A percentile compares a stretch with the other conserved stretches of the same genome.
Evolutionary conservation across 768 basidiomycete genomes (phyloP).

Genomic region (Kwoniella sp.): DNA sequence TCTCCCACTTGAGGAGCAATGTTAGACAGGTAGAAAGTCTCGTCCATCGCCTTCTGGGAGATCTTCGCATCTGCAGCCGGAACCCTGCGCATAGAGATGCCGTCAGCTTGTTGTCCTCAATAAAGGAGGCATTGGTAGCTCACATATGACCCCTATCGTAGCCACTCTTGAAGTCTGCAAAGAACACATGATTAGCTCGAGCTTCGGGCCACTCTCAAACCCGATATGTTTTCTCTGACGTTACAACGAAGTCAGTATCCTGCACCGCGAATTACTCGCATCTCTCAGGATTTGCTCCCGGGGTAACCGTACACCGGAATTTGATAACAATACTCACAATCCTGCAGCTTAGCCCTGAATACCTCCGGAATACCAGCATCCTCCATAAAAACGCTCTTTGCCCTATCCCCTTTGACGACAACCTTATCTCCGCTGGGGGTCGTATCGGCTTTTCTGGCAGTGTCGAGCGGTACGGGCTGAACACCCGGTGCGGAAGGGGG

Average conservation of each 20-base stretch:
- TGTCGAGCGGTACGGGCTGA: slow-evolving; percentile 52
- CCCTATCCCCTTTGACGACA: slow-evolving; percentile 64
- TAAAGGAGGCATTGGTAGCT: slow-evolving; percentile 47
- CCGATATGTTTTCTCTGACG: no score
- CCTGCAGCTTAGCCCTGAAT: slow-evolving; percentile 81
- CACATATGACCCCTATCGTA: slow-evolving; percentile 98
- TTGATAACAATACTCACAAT: slow-evolving; percentile 60
- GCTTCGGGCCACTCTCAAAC: no score
- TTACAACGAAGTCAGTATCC: no score
- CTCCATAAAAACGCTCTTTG: slow-evolving; percentile 77
- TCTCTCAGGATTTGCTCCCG: no score
- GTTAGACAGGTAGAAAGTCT: slow-evolving; percentile 91
- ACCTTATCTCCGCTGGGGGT: slow-evolving; percentile 14
- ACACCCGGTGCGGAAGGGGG: slow-evolving; percentile 41
- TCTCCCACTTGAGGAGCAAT: slow-evolving; percentile 98
- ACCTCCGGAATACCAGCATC: slow-evolving; percentile 72
- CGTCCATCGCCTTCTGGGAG: slow-evolving; percentile 91
- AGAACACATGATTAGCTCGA: no score
- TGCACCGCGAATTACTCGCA: no score
- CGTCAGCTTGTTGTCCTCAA: slow-evolving; percentile 1
- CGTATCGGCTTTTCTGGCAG: slow-evolving; percentile 39
- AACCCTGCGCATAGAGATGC: no score
- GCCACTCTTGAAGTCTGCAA: slow-evolving; percentile 74
- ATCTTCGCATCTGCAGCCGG: slow-evolving; percentile 94
- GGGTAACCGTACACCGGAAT: no score